phyloP scores from a whole-genome alignment of 106 monocot species.

The Acorus calamus region DNA sequence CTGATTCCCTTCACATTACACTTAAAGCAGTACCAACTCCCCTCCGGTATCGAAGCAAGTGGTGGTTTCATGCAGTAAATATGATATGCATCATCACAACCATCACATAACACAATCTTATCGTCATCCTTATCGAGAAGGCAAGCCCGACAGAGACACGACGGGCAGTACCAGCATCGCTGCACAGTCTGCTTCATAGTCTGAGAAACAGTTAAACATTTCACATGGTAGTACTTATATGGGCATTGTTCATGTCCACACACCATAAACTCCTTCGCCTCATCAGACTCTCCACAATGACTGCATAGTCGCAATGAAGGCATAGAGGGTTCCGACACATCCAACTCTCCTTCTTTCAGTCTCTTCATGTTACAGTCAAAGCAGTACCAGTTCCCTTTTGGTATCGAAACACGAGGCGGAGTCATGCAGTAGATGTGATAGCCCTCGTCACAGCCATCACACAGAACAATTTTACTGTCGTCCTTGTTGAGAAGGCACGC shows the following conservation, averaged over 20 bases:
- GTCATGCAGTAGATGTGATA: slow-evolving; percentile 70
- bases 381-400: slow-evolving; percentile 60
- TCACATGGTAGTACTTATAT: slow-evolving; percentile 63
- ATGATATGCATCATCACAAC: slow-evolving; percentile 66
- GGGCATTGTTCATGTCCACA: slow-evolving; percentile 50
- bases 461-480: slow-evolving; percentile 52
- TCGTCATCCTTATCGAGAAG: slow-evolving; percentile 42
- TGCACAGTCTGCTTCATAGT: slow-evolving; percentile 34
- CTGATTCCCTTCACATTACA: slow-evolving; percentile 43
- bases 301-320: slow-evolving; percentile 39
- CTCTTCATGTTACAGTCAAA: slow-evolving; percentile 34
- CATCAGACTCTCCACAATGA: slow-evolving; percentile 45
- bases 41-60: slow-evolving; percentile 35
- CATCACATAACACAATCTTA: slow-evolving; percentile 60
- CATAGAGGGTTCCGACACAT: slow-evolving; percentile 28
- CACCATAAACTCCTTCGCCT: slow-evolving; percentile 43
- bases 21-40: slow-evolving; percentile 46
- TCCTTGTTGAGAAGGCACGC: slow-evolving; percentile 38
- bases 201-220: slow-evolving; percentile 49
- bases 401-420: slow-evolving; percentile 39
- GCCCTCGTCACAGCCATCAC: slow-evolving; percentile 67
- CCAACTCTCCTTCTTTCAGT: slow-evolving; percentile 38
- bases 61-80: slow-evolving; percentile 65
- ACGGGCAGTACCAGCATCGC: slow-evolving; percentile 73
- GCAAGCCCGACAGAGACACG: slow-evolving; percentile 63